Conservation (phyloP, 2,329 filamentous ascomycete species). For the Ascocoryne sarcoides region DNA sequence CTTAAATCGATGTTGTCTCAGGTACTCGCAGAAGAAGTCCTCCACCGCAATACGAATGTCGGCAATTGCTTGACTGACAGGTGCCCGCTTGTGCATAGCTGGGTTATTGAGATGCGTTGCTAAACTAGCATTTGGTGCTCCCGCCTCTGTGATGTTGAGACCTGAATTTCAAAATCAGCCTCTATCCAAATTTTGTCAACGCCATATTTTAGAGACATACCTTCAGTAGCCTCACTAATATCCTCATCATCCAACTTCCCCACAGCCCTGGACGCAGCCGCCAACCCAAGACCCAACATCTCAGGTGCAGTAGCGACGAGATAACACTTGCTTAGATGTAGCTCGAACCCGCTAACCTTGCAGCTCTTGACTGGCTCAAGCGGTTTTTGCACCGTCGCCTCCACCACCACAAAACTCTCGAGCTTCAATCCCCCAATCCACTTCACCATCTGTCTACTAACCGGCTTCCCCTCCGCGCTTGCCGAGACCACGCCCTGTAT, state of each 20-base stretch:
- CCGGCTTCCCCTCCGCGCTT: constrained; percentile 50
- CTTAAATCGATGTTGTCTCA: constrained; percentile 65
- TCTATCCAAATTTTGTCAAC: background rate
- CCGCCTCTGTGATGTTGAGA: constrained; percentile 35
- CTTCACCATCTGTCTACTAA: constrained; percentile 89
- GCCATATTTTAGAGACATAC: constrained; percentile 12
- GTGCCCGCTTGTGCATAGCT: constrained; percentile 83
- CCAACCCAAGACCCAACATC: constrained; percentile 49
- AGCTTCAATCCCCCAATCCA: constrained; percentile 67
- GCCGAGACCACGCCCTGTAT: constrained; percentile 74
- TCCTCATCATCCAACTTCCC: constrained; percentile 52
- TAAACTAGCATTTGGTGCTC: constrained; percentile 54
- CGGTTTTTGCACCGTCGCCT: constrained; percentile 73
- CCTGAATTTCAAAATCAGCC: constrained; percentile 17
- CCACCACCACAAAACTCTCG: constrained; percentile 76
- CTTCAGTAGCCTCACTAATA: constrained; percentile 35
- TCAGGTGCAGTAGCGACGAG: constrained; percentile 57
- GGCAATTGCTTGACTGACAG: constrained; percentile 80
- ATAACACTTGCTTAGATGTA: constrained; percentile 82
- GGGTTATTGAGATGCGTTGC: constrained; percentile 70
- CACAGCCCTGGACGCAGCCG: constrained; percentile 44
- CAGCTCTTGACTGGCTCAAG: constrained; percentile 84
- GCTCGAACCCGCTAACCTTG: constrained; percentile 68
- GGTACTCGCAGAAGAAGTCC: constrained; percentile 67
- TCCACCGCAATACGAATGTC: constrained; percentile 36